Evolutionary conservation across 2,329 filamentous ascomycete species (phyloP).

Genomic region (Botrytis porri): DNA sequence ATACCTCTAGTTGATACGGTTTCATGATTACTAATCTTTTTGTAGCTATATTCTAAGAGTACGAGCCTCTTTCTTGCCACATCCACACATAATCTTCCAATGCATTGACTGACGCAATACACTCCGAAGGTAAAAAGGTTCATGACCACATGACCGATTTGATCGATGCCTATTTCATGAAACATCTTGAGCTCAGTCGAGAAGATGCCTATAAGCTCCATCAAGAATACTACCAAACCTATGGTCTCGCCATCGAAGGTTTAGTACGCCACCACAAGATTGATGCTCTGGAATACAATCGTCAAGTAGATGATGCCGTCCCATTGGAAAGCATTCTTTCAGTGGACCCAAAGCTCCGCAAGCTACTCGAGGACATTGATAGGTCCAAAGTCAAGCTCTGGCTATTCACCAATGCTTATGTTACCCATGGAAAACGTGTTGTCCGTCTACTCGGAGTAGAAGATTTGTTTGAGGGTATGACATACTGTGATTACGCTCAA

Average conservation of each 20-base stretch:
- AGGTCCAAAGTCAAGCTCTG: conserved; percentile 79
- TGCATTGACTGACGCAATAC: neutral
- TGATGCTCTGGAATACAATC: conserved; percentile 90
- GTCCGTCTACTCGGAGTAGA: conserved; percentile 77
- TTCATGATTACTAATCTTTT: neutral
- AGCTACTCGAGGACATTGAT: conserved; percentile 79
- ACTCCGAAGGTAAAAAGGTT: conserved; percentile 66
- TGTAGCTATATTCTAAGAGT: conserved; percentile 80
- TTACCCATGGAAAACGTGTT: conserved; percentile 81
- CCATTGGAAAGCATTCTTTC: conserved; percentile 82
- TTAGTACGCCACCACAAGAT: conserved; percentile 93
- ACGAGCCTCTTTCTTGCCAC: conserved; percentile 16
- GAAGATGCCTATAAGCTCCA: conserved; percentile 85
- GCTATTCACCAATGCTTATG: conserved; percentile 95
- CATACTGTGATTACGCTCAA: conserved; percentile 83
- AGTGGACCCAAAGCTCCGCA: conserved; percentile 70
- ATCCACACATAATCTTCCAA: neutral
- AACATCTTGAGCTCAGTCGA: conserved; percentile 69
- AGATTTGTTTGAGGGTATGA: conserved; percentile 90
- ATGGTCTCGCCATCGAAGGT: conserved; percentile 95
- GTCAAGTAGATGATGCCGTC: conserved; percentile 89
- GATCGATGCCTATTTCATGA: conserved; percentile 56
- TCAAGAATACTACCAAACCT: conserved; percentile 89
- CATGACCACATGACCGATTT: conserved; percentile 84
- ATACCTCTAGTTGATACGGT: conserved; percentile 71